Percentiles rank a stretch among this genome's conserved stretches.
phyloP scores from a whole-genome alignment of 2,329 filamentous ascomycete species.

The Fusarium foetens region DNA sequence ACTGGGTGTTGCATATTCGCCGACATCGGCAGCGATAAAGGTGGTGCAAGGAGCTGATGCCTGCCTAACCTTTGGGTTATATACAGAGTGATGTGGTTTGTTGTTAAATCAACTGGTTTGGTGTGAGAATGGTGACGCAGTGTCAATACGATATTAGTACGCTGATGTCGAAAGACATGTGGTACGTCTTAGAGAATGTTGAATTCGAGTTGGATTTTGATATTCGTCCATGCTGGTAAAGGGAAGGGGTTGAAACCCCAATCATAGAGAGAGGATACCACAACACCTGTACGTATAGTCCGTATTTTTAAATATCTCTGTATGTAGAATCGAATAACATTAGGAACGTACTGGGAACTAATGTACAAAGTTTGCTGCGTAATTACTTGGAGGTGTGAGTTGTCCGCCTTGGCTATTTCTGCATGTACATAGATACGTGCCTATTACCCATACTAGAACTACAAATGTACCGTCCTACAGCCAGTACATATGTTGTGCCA shows the following conservation, averaged over 20 bases:
- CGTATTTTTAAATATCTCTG: neutral
- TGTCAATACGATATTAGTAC: neutral
- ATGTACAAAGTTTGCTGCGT: neutral
- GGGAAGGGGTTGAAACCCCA: constrained; percentile 2
- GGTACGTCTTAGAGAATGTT: neutral
- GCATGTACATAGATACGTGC: neutral
- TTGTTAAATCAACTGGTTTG: neutral
- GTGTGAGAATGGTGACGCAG: neutral
- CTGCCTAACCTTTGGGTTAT: neutral
- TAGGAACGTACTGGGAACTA: neutral
- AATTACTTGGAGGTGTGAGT: constrained; percentile 20
- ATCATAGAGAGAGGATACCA: constrained; percentile 15
- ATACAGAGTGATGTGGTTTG: neutral
- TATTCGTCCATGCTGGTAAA: neutral
- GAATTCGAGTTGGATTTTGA: neutral
- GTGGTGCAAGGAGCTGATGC: neutral
- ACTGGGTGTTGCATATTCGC: neutral
- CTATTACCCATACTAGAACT: neutral
- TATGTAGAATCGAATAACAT: neutral
- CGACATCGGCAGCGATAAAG: neutral
- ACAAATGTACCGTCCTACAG: neutral
- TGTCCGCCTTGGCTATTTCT: constrained; percentile 20
- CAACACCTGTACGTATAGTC: constrained; percentile 4
- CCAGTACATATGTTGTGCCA: neutral
- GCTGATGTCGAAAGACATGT: neutral